Evolutionary conservation across 768 basidiomycete genomes (phyloP), one percentile per base, ranked within the genome.

Genomic region (Lentinula aciculospora): DNA sequence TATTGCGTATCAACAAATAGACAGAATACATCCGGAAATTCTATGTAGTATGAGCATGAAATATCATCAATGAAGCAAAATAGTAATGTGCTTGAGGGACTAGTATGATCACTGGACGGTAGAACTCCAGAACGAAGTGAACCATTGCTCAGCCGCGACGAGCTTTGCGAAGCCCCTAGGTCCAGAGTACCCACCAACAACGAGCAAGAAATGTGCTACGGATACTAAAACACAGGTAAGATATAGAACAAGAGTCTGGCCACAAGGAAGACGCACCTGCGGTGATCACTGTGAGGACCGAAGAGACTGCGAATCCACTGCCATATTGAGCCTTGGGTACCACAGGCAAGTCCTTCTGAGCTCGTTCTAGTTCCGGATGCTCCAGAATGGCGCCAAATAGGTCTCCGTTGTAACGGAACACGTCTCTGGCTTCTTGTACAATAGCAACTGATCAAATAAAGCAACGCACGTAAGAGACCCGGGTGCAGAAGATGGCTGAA

Each of bases 171-270:
- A 77, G 8, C 79, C 80, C 21, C 60, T 65, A 36, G 73, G 67
- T 19, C 79, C 81, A 0, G 76, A 79, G 59, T 79, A 76, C 7
- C 79, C 79, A 29, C 74, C 69, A 15, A 75, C 66, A 25, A 78
- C 77, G 31, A 82, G 66, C 3, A 76, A 32, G 53, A 81, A 81
- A 61, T 82, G 81, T 4, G 76, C 77, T 17, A 81, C 58, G 50
- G 79, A 80, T 40, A 79, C 76, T 61, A 49, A 28, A 3, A 13
- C 25, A 2, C 25, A 21, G 4, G 21, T 32, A 17, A 45, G 27
- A 25, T n/a, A 17, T 27, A 5, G 48, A 51, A 21, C n/a, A 55
- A 27, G 40, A 27, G 19, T 17, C 9, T 21, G 5, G 28, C 17
- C 53, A 57, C 39, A n/a, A 29, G 49, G 31, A 29, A 58, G 15